Evolutionary conservation across 768 basidiomycete genomes (phyloP), one percentile per base, ranked within the genome.

Genomic region (Zangia roseola): DNA sequence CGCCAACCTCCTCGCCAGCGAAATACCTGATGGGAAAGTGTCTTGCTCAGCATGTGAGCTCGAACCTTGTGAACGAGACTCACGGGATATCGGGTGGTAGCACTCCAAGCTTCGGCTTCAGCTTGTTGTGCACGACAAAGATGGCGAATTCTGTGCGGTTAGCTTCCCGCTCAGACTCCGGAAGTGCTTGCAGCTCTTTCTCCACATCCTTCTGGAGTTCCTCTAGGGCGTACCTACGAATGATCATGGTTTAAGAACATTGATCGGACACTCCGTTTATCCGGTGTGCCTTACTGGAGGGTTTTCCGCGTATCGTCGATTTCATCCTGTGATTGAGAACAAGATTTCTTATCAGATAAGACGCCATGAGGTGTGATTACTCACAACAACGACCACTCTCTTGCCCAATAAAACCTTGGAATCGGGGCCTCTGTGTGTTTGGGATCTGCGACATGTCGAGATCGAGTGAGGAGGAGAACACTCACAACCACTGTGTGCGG

Each of bases 401-500:
- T 86, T 78, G 33, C 97, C 95, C 36, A 97, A 70, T 16, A 99
- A 73, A 13, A 80, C 69, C 58, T 84, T 83, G 0, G 84, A 64
- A 47, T 89, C 79, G 2, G 84, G 78, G 12, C 86, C 85, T 34
- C 84, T 87, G 56, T 37, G 53, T 20, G 45, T 20, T 31, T 16
- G 28, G 19, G 24, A 47, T 58, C 24, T 8, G 26, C 30, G 19
- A 24, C 49, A 36, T 17, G n/a, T 21, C 20, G 30, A 33, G 43
- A 37, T 39, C 21, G 45, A 43, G 40, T n/a, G n/a, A n/a, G 34
- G 49, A 41, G 25, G 30, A 35, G 14, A 42, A 47, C 17, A 73
- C 86, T 64, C 67, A 90, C 88, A 98, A 74, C 97, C 97, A 99
- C 69, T 99, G 97, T 14, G 94, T 99, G 46, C 94, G 81, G 58